Evolutionary conservation across 176 grass and related monocot species (phyloP).

Genomic region (Musa acuminata): DNA sequence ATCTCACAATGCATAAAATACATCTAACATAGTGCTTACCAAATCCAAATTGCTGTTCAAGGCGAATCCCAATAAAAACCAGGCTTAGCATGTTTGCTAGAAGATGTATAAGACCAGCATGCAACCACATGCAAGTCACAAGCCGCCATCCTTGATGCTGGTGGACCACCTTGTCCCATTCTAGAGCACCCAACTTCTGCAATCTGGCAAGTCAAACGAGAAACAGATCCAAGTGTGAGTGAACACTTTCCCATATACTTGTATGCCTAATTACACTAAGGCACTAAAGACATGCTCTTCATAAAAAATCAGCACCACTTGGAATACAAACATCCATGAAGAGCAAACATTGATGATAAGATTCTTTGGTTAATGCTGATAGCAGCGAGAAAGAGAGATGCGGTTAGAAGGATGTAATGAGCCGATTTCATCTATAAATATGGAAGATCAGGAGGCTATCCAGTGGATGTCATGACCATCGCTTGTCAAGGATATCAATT

Average conservation of each 20-base stretch:
- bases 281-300: not conserved
- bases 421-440: not conserved
- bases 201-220: constrained; percentile 33
- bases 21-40: constrained; percentile 7
- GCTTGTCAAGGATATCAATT: not conserved
- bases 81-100: constrained; percentile 94
- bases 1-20: not conserved
- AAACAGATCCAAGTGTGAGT: not conserved
- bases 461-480: not conserved
- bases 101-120: constrained; percentile 83
- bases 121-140: constrained; percentile 78
- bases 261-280: not conserved
- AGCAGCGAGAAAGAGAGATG: not conserved
- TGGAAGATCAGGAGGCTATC: not conserved
- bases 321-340: not conserved
- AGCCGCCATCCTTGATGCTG: constrained; percentile 74
- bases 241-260: not conserved
- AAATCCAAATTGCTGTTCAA: constrained; percentile 91
- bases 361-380: not conserved
- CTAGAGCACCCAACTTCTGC: constrained; percentile 74
- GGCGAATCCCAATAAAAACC: constrained; percentile 72
- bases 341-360: not conserved
- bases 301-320: not conserved
- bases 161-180: constrained; percentile 67
- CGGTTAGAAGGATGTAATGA: not conserved